Base-by-base conservation (phyloP, 108 stramenopile species). In the Cyclotella sp. region DNA sequence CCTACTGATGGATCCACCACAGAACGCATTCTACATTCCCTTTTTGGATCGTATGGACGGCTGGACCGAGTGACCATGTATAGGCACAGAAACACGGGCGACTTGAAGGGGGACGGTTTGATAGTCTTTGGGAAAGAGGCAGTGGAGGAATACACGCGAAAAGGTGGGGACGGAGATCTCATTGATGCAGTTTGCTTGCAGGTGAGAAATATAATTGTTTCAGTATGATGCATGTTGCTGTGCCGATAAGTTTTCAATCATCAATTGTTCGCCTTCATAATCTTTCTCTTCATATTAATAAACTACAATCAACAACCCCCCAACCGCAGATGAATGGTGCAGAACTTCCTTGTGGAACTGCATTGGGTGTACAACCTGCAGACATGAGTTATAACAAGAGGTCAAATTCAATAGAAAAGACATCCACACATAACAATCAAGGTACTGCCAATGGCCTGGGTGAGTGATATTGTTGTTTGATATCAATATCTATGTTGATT, bases 101-200 rank as follows among this genome's bases (percentile, higher is more conserved):
- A 80, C 34, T 59, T 77, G 7, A 94, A 94, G 76, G 91, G 91
- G 16, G 93, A 94, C 82, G 93, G 88, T 24, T 74, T 94, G 39
- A 72, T 94, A 44, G 79, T 92, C 14, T 94, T 88, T 76, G 84
- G 88, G 11, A 42, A 53, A 7, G 75, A 81, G 42, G 63, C 61
- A 26, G 69, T 61, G 11, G 70, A 63, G n/a, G 63, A 53, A 27
- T 28, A 70, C 41, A n/a, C 29, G 42, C 28, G 51, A 30, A 55
- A 63, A 41, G 43, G 24, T 61, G 55, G 44, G 9, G 67, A 75
- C 30, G 65, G 49, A 43, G 68, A 76, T 49, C 78, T 93, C 22
- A 43, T 88, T 11, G 82, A 85, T 30, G 79, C 75, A 0, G 90
- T 93, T n/a, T 93, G 92, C 70, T 75, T 72, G 28, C 92, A 93